These are phyloP conservation scores for Diaporthe citriasiana DNA, from an alignment of 2,329 filamentous ascomycete species.

Conservation along the genomic window DNA sequence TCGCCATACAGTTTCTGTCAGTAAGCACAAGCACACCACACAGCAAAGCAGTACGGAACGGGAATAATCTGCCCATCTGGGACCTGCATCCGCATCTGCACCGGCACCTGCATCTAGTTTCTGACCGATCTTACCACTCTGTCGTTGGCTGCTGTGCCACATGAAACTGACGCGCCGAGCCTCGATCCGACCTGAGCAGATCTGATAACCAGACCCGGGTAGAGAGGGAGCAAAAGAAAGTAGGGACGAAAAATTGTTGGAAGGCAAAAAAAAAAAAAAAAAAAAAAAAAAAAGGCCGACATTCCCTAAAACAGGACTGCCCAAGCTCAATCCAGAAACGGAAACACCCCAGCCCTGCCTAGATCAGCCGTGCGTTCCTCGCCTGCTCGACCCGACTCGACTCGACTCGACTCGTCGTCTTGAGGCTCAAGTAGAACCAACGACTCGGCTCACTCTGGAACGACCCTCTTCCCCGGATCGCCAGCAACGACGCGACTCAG, in stretches of 20 bases:
- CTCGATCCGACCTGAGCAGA: slow-evolving; percentile 34
- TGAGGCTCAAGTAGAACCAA: slow-evolving; percentile 27
- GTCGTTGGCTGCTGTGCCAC: slow-evolving; percentile 35
- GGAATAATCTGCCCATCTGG: slow-evolving; percentile 25
- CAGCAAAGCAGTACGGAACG: background rate
- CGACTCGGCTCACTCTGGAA: slow-evolving; percentile 11
- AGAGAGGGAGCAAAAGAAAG: background rate
- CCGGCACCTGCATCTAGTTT: background rate
- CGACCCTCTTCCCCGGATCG: slow-evolving; percentile 36
- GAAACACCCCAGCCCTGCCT: slow-evolving; percentile 31
- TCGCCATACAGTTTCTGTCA: background rate
- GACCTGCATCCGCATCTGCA: slow-evolving; percentile 23
- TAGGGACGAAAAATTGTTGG: background rate
- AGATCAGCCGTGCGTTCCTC: slow-evolving; percentile 16
- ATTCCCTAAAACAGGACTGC: background rate
- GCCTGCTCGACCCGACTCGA: background rate
- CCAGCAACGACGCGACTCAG: slow-evolving; percentile 37
- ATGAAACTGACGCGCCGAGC: slow-evolving; percentile 36
- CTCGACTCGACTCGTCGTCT: slow-evolving; percentile 31
- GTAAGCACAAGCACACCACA: slow-evolving; percentile 1
- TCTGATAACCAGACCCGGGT: slow-evolving; percentile 1
- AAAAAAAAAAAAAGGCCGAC: background rate
- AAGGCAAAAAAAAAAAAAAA: background rate
- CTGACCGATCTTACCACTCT: slow-evolving; percentile 23
- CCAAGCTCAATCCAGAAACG: slow-evolving; percentile 38